Base-by-base conservation (phyloP, 495 filamentous ascomycete genomes). In the Neurospora sp. region DNA sequence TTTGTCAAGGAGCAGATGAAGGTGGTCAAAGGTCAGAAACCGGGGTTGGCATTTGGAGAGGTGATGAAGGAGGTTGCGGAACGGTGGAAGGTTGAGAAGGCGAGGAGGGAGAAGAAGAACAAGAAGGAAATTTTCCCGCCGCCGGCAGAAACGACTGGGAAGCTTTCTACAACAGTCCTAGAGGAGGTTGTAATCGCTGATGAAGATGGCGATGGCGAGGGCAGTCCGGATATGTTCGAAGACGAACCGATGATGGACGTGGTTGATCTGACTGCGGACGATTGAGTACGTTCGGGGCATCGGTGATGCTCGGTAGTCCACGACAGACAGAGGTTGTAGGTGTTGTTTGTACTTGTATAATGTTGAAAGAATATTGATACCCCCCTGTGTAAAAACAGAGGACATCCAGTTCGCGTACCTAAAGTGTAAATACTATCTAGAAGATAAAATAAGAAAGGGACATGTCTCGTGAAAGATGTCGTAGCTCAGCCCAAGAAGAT, bases 1-100 rank as follows among this genome's bases (percentile, higher is more conserved):
- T 94, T 91, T 79, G 84, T 93, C 69, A 91, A 90, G 78, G 85
- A 87, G 70, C 84, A 90, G 75, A 91, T 91, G 84, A 80, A 78
- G 69, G 73, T 79, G 48, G 80, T 93, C 1, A 89, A 84, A 81
- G 74, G 76, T 42, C 83, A 85, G 76, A 86, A 90, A 72, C 86
- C 86, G 0, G 78, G 76, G 12, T 82, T 78, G 59, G 85, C 86
- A 6, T 87, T 87, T 80, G 90, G 88, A 80, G 90, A 89, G 69
- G 82, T 91, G n/a, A 91, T 91, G 90, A 83, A 81, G 79, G 75
- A 86, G 16, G 80, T 91, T 53, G 89, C 84, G 35, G 81, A 78
- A 68, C 79, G 80, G 77, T 92, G 84, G 81, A 73, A 76, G 45
- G 74, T 75, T 69, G 74, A 76, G 74, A 75, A 72, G 74, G 45